phyloP scores from a whole-genome alignment of 2,329 filamentous ascomycete genomes.

The Microsporum canis region DNA sequence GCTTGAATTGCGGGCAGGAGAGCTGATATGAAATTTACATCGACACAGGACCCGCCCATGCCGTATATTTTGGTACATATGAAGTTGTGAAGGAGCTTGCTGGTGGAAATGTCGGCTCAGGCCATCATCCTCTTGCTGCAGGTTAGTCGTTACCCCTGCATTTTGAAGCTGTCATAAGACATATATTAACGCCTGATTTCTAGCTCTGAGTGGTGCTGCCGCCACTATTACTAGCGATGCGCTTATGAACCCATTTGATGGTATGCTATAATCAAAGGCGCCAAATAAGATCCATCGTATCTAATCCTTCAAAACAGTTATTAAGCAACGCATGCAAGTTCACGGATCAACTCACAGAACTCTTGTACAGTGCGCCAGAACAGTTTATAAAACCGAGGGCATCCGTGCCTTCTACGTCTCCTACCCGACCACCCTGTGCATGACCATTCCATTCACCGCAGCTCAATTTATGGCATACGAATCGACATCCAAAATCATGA shows the following conservation, averaged over 20 bases:
- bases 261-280: constrained; percentile 42
- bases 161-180: background rate
- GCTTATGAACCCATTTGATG: constrained; percentile 98
- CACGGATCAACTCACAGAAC: constrained; percentile 88
- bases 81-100: constrained; percentile 94
- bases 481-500: constrained; percentile 87
- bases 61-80: constrained; percentile 97
- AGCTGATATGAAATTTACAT: background rate
- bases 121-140: constrained; percentile 86
- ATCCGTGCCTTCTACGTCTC: constrained; percentile 92
- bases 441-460: constrained; percentile 97
- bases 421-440: constrained; percentile 92
- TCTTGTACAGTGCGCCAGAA: constrained; percentile 73
- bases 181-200: constrained; percentile 4
- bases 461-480: constrained; percentile 97
- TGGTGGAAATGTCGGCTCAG: constrained; percentile 72
- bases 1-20: background rate
- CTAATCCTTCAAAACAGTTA: constrained; percentile 48
- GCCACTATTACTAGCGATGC: constrained; percentile 96
- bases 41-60: constrained; percentile 73
- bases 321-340: constrained; percentile 99
- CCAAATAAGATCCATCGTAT: background rate
- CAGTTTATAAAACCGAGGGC: constrained; percentile 80
- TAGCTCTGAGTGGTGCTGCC: constrained; percentile 83
- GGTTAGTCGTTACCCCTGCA: constrained; percentile 44